A percentile compares a stretch with the other conserved stretches of the same genome.
phyloP scores from a whole-genome alignment of 2,329 filamentous ascomycete species.

The Aspergillus pseudoterreus region DNA sequence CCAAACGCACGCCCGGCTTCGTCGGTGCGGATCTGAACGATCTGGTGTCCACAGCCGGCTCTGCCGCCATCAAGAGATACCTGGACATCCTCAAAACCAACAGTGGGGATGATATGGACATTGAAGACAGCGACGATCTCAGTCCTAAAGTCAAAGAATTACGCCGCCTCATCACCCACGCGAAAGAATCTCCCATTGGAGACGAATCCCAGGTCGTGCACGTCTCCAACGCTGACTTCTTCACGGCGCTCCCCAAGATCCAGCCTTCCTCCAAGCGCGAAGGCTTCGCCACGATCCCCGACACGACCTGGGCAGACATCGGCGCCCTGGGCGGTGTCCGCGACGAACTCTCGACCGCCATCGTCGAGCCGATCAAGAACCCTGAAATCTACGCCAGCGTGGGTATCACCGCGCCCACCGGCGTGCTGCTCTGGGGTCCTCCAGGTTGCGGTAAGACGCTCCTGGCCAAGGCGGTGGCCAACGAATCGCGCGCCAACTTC shows the following conservation, averaged over 20 bases:
- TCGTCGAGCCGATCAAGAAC: conserved; percentile 82
- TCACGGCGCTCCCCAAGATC: conserved; percentile 68
- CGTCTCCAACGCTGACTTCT: conserved; percentile 67
- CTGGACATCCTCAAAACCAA: conserved; percentile 50
- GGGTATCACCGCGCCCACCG: conserved; percentile 76
- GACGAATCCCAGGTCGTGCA: conserved; percentile 53
- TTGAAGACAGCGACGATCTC: conserved; percentile 40
- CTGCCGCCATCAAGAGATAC: conserved; percentile 61
- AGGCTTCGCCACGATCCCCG: conserved; percentile 90
- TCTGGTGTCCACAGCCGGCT: conserved; percentile 62
- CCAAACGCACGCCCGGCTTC: conserved; percentile 84
- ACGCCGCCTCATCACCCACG: conserved; percentile 52
- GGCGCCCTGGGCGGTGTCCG: conserved; percentile 79
- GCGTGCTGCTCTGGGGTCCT: conserved; percentile 92
- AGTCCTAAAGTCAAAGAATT: conserved; percentile 44
- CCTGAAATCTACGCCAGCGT: conserved; percentile 73
- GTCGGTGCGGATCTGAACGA: conserved; percentile 85
- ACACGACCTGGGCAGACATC: conserved; percentile 89
- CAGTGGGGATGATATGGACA: conserved; percentile 50
- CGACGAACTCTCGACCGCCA: conserved; percentile 75
- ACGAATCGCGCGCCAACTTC: conserved; percentile 94
- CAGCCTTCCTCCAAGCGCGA: conserved; percentile 82
- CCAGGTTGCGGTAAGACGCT: conserved; percentile 96
- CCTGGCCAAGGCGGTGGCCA: conserved; percentile 91
- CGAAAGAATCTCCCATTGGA: conserved; percentile 50